Conservation (phyloP, 2,329 filamentous ascomycete genomes). For the Nigrospora osmanthi region DNA sequence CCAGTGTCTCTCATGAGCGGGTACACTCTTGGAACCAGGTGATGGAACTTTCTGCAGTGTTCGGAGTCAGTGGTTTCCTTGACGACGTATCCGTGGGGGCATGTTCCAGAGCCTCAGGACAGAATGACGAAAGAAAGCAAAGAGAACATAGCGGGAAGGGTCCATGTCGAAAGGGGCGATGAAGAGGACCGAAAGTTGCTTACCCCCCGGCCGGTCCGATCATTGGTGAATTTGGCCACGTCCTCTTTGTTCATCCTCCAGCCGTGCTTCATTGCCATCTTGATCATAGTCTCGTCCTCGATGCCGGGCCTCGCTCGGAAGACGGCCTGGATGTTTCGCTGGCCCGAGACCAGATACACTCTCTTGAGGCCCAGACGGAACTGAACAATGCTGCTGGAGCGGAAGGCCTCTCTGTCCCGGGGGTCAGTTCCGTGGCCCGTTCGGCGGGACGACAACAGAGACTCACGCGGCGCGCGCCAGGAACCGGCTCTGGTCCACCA, state of each 20-base stretch:
- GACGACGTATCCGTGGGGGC: too few species aligned
- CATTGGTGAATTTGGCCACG: constrained; percentile 5
- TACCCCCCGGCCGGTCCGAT: constrained; percentile 6
- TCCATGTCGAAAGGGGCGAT: too few species aligned
- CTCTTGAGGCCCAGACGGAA: constrained; percentile 5
- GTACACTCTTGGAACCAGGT: constrained; percentile 7
- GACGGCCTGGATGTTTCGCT: constrained; percentile 9
- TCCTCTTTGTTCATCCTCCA: constrained; percentile 9
- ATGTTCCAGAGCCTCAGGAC: too few species aligned
- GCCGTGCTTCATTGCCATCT: constrained; percentile 5
- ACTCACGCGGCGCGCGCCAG: too few species aligned
- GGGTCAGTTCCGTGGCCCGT: too few species aligned
- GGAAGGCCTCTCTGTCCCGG: neutral
- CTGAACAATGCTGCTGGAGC: constrained; percentile 2
- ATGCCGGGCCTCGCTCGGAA: constrained; percentile 3
- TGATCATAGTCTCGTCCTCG: constrained; percentile 3
- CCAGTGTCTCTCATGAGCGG: constrained; percentile 14
- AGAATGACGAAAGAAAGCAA: too few species aligned
- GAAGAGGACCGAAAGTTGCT: too few species aligned
- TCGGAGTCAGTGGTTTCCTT: too few species aligned
- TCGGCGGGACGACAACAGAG: too few species aligned
- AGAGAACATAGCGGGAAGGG: too few species aligned
- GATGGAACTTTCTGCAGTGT: constrained; percentile 3
- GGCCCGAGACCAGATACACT: constrained; percentile 8
- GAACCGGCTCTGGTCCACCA: too few species aligned